These are phyloP conservation scores for Pholiota adiposa DNA, from an alignment of 1,284 basidiomycete genomes.

Conservation along the genomic window DNA sequence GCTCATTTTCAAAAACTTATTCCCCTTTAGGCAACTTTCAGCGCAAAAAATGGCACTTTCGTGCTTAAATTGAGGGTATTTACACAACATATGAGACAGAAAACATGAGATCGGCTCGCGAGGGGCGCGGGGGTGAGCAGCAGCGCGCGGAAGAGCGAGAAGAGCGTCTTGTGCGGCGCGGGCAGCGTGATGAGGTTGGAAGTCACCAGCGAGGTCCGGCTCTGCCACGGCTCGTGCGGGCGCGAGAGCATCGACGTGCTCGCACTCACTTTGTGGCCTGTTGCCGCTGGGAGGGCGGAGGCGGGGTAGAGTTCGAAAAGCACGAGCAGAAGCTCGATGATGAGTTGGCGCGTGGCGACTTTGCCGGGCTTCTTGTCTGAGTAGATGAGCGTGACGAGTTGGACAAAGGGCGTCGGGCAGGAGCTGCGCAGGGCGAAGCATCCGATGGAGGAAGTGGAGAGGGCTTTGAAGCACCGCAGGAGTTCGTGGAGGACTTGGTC, in stretches of 20 bases:
- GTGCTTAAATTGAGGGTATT: too few relatives aligned
- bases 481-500: slow-evolving; percentile 94
- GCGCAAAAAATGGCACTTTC: too few relatives aligned
- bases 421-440: slow-evolving; percentile 82
- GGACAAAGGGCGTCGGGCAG: slow-evolving; percentile 85
- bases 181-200: slow-evolving; percentile 64
- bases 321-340: slow-evolving; percentile 83
- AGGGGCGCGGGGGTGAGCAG: slow-evolving; percentile 79
- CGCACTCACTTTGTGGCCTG: slow-evolving; percentile 19
- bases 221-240: slow-evolving; percentile 60
- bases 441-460: slow-evolving; percentile 88
- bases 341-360: slow-evolving; percentile 85
- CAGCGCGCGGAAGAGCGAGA: slow-evolving; percentile 70
- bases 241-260: slow-evolving; percentile 33
- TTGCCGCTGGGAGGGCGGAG: slow-evolving; percentile 64
- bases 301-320: slow-evolving; percentile 85
- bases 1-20: too few relatives aligned
- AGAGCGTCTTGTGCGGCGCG: slow-evolving; percentile 70
- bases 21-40: too few relatives aligned
- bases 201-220: slow-evolving; percentile 36
- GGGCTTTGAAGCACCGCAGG: slow-evolving; percentile 91
- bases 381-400: slow-evolving; percentile 85
- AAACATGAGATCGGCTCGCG: slow-evolving; percentile 65
- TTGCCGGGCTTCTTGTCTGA: slow-evolving; percentile 99
- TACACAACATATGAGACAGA: too few relatives aligned